Evolutionary conservation across 2,329 filamentous ascomycete species (phyloP).

Genomic region (Volutella citrinella): DNA sequence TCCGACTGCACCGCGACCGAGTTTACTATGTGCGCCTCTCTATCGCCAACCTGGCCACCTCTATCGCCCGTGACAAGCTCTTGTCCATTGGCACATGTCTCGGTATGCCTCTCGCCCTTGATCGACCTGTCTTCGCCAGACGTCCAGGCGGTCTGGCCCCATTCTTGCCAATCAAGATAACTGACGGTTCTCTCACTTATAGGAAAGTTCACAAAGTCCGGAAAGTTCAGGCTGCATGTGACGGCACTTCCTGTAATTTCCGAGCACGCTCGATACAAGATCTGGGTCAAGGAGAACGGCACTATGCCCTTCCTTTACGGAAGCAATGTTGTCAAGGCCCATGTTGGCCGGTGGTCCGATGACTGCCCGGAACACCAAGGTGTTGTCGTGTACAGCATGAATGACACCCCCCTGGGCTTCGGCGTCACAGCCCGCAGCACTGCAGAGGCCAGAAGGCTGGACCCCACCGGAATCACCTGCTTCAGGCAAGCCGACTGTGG

Average conservation of each 20-base stretch:
- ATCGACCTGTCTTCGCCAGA: neutral
- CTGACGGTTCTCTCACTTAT: conserved; percentile 12
- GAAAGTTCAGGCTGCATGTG: conserved; percentile 92
- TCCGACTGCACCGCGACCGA: conserved; percentile 76
- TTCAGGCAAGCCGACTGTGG: conserved; percentile 94
- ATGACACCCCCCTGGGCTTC: conserved; percentile 91
- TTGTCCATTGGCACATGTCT: conserved; percentile 87
- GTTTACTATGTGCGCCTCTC: conserved; percentile 92
- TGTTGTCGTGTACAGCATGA: conserved; percentile 86
- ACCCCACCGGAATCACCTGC: conserved; percentile 84
- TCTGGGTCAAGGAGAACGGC: conserved; percentile 95
- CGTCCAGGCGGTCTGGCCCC: no score
- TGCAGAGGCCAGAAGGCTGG: conserved; percentile 76
- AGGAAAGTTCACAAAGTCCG: conserved; percentile 95
- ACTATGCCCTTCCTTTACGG: conserved; percentile 98
- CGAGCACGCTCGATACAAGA: conserved; percentile 90
- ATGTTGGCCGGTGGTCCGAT: conserved; percentile 78
- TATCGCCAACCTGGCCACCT: conserved; percentile 87
- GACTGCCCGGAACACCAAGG: conserved; percentile 93
- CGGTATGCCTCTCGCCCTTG: conserved; percentile 36
- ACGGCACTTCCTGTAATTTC: conserved; percentile 85
- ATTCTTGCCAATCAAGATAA: conserved; percentile 2
- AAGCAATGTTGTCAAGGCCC: conserved; percentile 72
- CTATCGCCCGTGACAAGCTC: conserved; percentile 75
- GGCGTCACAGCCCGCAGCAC: conserved; percentile 88